phyloP scores from a whole-genome alignment of 495 filamentous ascomycete species.

The Filosporella fistucella region DNA sequence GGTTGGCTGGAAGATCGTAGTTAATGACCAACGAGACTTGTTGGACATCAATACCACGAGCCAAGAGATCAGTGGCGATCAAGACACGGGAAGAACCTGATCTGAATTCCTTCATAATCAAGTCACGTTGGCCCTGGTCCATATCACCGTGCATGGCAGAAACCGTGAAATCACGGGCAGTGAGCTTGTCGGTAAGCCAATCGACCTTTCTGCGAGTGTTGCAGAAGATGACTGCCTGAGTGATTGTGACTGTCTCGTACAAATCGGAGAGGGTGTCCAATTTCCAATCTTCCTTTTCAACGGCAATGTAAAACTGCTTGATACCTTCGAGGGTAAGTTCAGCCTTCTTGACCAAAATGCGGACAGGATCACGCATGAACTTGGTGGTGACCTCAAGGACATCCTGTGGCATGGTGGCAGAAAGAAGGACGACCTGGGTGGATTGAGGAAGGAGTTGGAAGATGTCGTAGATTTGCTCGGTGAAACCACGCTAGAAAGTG shows the following conservation, averaged over 20 bases:
- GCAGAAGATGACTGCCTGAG: constrained; percentile 99
- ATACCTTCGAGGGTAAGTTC: constrained; percentile 98
- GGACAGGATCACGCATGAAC: constrained; percentile 99
- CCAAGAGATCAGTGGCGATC: constrained; percentile 95
- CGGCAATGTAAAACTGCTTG: constrained; percentile 99
- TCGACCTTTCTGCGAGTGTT: constrained; percentile 99
- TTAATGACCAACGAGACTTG: constrained; percentile 99
- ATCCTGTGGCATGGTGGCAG: constrained; percentile 96
- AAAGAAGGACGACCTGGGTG: constrained; percentile 96
- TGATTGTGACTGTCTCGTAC: constrained; percentile 99
- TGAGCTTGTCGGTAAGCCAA: constrained; percentile 99
- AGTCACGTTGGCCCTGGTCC: constrained; percentile 93
- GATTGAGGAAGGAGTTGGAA: constrained; percentile 96
- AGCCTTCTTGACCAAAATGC: constrained; percentile 98
- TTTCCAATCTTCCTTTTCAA: constrained; percentile 99
- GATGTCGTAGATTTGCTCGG: constrained; percentile 99
- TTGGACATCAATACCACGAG: constrained; percentile 99
- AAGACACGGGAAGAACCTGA: constrained; percentile 95
- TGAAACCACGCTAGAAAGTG: constrained; percentile 76
- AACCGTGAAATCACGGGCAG: constrained; percentile 96
- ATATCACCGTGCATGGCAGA: constrained; percentile 99
- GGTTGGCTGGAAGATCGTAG: constrained; percentile 97
- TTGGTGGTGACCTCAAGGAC: constrained; percentile 99
- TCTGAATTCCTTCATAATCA: constrained; percentile 99
- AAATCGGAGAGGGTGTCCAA: constrained; percentile 97